Evolutionary conservation across 2,329 filamentous ascomycete genomes (phyloP).

Genomic region (Microdochium nivale): DNA sequence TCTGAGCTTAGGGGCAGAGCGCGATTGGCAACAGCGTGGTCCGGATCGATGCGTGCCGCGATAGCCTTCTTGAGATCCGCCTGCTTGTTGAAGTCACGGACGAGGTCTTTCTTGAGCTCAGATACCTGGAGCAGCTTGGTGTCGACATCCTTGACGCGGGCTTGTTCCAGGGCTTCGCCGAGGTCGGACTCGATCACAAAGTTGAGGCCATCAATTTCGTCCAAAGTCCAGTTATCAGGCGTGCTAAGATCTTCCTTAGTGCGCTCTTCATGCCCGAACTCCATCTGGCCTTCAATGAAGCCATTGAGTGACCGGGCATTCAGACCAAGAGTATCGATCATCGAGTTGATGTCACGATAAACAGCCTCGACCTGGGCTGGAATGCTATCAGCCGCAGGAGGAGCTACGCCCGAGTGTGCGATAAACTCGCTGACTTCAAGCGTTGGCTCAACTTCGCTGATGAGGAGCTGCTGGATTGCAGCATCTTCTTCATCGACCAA

Average conservation of each 20-base stretch:
- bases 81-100: conserved; percentile 64
- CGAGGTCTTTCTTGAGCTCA: conserved; percentile 60
- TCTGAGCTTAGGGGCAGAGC: conserved; percentile 75
- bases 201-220: conserved; percentile 64
- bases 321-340: conserved; percentile 64
- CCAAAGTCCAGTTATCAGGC: conserved; percentile 62
- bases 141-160: conserved; percentile 59
- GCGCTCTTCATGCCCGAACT: conserved; percentile 43
- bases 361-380: conserved; percentile 56
- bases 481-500: conserved; percentile 64
- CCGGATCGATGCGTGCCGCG: conserved; percentile 58
- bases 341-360: conserved; percentile 79
- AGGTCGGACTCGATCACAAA: conserved; percentile 57
- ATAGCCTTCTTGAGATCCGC: conserved; percentile 74
- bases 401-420: conserved; percentile 46
- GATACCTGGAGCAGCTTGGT: conserved; percentile 61
- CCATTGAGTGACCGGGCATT: conserved; percentile 45
- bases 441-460: conserved; percentile 51
- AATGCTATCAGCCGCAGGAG: conserved; percentile 46
- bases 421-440: conserved; percentile 60
- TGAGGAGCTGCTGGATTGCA: conserved; percentile 53
- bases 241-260: conserved; percentile 61
- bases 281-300: conserved; percentile 58
- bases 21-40: conserved; percentile 53
- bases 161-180: conserved; percentile 53